Evolutionary conservation across 345 rosid genomes (phyloP).

Genomic region (Sisymbrium irio): DNA sequence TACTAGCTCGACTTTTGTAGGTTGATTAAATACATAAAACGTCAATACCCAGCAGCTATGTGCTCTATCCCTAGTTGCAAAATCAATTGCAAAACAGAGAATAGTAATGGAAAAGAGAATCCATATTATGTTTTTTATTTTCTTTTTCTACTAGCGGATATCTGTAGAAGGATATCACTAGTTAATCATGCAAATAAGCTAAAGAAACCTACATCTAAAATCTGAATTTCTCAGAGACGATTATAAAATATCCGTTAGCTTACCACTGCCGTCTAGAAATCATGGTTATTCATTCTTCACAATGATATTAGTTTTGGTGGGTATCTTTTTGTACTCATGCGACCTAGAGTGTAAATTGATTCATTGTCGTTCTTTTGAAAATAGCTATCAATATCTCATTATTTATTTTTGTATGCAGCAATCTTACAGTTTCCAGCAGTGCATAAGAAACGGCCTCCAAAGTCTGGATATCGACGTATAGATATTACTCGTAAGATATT

Average conservation of each 20-base stretch:
- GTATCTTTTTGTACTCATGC: conserved; percentile 4
- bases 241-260: neutral
- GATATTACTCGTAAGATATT: conserved; percentile 67
- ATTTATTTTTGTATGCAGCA: conserved; percentile 52
- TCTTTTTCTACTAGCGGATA: neutral
- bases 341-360: conserved; percentile 11
- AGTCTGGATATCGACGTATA: conserved; percentile 82
- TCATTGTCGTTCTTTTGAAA: neutral
- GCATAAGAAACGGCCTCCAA: conserved; percentile 72
- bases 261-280: conserved; percentile 13
- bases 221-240: neutral
- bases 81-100: neutral
- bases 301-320: neutral
- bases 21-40: neutral
- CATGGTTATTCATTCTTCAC: conserved; percentile 1
- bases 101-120: neutral
- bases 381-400: neutral
- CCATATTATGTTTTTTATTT: neutral
- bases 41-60: neutral
- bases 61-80: neutral
- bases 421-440: conserved; percentile 84
- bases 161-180: neutral
- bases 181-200: neutral
- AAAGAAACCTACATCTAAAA: conserved; percentile 2
- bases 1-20: neutral